Evolutionary conservation across 2,329 filamentous ascomycete genomes (phyloP).

Genomic region (Botrytis porri): DNA sequence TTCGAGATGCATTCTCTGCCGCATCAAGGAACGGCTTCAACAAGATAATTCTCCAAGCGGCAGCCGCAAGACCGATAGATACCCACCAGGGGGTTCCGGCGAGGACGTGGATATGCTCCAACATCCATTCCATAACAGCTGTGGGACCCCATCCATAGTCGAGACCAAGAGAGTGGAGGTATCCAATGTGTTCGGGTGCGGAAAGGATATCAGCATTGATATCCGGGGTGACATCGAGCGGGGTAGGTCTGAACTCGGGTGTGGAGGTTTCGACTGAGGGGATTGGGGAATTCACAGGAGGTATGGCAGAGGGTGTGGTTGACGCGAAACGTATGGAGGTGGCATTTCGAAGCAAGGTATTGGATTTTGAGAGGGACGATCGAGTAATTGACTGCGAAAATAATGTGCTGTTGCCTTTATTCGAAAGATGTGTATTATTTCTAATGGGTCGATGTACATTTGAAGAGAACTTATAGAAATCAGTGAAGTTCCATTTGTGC

Average conservation of each 20-base stretch:
- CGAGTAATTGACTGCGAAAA: constrained; percentile 22
- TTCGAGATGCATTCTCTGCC: constrained; percentile 59
- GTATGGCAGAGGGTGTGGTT: constrained; percentile 25
- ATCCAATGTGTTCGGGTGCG: constrained; percentile 67
- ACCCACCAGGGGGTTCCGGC: constrained; percentile 77
- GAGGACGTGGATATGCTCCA: constrained; percentile 82
- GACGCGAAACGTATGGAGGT: constrained; percentile 34
- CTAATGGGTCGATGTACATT: constrained; percentile 30
- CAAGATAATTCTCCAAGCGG: constrained; percentile 62
- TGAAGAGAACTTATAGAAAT: constrained; percentile 37
- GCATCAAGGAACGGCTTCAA: constrained; percentile 63
- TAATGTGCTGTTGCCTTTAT: constrained; percentile 21
- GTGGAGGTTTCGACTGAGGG: constrained; percentile 19
- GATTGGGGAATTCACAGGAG: constrained; percentile 8
- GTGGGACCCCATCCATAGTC: constrained; percentile 86
- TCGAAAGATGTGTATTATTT: constrained; percentile 32
- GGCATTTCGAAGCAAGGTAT: constrained; percentile 31
- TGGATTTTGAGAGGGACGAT: constrained; percentile 24
- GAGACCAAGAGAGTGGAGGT: constrained; percentile 75
- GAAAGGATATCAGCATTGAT: constrained; percentile 26
- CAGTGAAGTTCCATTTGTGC: neutral
- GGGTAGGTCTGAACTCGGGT: constrained; percentile 21
- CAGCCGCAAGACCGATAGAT: constrained; percentile 63
- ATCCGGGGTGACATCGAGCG: constrained; percentile 30
- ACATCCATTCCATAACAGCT: constrained; percentile 64